A percentile compares a stretch with the other conserved stretches of the same genome.
These are phyloP conservation scores for Actinomortierella wolfii DNA, from an alignment of 371 early-diverging fungal genomes.

Conservation along the genomic window DNA sequence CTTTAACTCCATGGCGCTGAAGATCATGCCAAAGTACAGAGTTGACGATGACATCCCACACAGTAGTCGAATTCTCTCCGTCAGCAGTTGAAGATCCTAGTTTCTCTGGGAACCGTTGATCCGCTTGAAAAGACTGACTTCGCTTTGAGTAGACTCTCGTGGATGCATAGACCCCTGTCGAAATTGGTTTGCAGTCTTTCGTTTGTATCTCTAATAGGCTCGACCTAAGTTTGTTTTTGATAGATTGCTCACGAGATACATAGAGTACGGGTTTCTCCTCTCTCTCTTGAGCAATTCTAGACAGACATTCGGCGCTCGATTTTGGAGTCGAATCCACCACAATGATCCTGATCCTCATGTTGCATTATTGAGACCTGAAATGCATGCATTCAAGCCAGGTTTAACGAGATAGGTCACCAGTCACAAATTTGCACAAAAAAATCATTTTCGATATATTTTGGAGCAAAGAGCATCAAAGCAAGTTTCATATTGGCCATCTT, in stretches of 20 bases:
- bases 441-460: no score
- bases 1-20: conserved; percentile 2
- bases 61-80: background rate
- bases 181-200: background rate
- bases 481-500: no score
- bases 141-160: conserved; percentile 31
- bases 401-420: no score
- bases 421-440: no score
- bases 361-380: no score
- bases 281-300: no score
- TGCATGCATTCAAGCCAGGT: no score
- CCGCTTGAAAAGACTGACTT: conserved; percentile 24
- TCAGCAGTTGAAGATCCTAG: background rate
- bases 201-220: conserved; percentile 4
- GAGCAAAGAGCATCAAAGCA: no score
- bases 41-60: conserved; percentile 27
- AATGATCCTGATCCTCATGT: no score
- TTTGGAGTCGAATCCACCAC: no score
- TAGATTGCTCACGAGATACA: conserved; percentile 27
- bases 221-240: conserved; percentile 26
- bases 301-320: no score
- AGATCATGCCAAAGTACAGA: conserved; percentile 28
- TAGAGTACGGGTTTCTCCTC: conserved; percentile 13
- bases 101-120: conserved; percentile 22
- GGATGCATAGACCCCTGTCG: conserved; percentile 21